Evolutionary conservation across 768 basidiomycete species (phyloP), one percentile per base, ranked within the genome.

Genomic region (Boletus huronensis): DNA sequence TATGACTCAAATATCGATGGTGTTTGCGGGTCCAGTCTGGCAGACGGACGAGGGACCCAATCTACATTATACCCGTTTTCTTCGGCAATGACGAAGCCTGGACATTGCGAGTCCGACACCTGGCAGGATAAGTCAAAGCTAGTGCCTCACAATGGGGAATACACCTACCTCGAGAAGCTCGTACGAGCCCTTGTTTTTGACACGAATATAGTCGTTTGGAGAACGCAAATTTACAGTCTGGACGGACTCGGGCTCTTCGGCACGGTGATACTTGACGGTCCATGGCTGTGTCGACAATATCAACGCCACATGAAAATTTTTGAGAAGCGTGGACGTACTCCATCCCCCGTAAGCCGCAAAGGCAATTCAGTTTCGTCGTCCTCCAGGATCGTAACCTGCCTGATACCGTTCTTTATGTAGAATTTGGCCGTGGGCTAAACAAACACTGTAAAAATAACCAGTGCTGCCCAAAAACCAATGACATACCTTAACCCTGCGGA

Each of bases 341-440:
- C 88, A 68, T 95, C 90, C 6, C 97, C 97, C 19, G 93, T 95
- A 48, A 99, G 73, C 26, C 94, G 82, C 39, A 98, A 72, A 36
- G 93, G 93, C 11, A 98, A 77, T 34, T 75, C 79, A 0, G 85
- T 86, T 36, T 74, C 72, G 54, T 92, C 87, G 40, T 85, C 82
- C 63, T 95, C 88, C 7, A 93, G 77, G 16, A 94, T 80, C 6
- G 82, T 81, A 8, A 86, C 72, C 41, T 75, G 76, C 7, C 83
- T 81, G 55, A 79, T 77, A 48, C 77, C 75, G 11, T 77, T 75
- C 59, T 79, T 81, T 32, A 87, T 85, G 64, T 93, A 93, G 70
- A 97, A 96, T 69, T 84, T 84, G 21, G 78, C 93, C 1, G 91
- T 93, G 9, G 96, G 93, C 89, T 95, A 50, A 45, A 48, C 3